Evolutionary conservation across 108 stramenopile species (phyloP).

Genomic region (Stephanodiscus minutulus): DNA sequence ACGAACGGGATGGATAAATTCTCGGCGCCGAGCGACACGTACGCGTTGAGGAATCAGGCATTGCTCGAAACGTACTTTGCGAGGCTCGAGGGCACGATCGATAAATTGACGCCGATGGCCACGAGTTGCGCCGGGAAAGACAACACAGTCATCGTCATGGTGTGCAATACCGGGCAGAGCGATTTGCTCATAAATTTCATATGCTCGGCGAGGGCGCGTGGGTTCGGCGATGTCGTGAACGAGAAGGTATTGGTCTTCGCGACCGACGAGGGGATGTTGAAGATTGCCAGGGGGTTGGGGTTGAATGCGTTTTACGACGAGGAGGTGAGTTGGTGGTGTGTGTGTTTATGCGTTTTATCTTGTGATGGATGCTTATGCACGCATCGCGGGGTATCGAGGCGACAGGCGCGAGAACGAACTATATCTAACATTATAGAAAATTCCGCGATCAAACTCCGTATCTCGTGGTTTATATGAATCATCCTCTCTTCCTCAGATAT

Average conservation of each 20-base stretch:
- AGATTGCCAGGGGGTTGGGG: constrained; percentile 49
- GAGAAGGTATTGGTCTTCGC: constrained; percentile 55
- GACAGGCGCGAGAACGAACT: too few relatives aligned
- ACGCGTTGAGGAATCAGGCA: constrained; percentile 49
- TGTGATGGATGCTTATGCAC: background rate
- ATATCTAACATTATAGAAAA: too few relatives aligned
- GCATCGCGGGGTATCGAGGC: background rate
- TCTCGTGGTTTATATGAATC: too few relatives aligned
- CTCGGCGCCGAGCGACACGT: constrained; percentile 39
- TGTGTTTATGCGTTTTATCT: constrained; percentile 1
- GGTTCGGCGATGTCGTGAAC: constrained; percentile 44
- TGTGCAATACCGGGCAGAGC: constrained; percentile 52
- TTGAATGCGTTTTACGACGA: constrained; percentile 54
- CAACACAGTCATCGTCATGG: constrained; percentile 59
- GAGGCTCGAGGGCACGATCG: constrained; percentile 49
- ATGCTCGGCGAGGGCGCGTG: constrained; percentile 49
- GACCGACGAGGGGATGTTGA: constrained; percentile 51
- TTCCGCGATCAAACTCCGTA: too few relatives aligned
- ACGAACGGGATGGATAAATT: constrained; percentile 61
- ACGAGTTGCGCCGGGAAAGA: constrained; percentile 51
- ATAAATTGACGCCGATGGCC: constrained; percentile 58
- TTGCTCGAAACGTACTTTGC: constrained; percentile 59
- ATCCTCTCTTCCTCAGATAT: constrained; percentile 18
- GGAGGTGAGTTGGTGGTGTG: constrained; percentile 19
- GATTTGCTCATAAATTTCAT: constrained; percentile 56